Evolutionary conservation across 106 monocot species (phyloP).

Genomic region (Allium fistulosum): DNA sequence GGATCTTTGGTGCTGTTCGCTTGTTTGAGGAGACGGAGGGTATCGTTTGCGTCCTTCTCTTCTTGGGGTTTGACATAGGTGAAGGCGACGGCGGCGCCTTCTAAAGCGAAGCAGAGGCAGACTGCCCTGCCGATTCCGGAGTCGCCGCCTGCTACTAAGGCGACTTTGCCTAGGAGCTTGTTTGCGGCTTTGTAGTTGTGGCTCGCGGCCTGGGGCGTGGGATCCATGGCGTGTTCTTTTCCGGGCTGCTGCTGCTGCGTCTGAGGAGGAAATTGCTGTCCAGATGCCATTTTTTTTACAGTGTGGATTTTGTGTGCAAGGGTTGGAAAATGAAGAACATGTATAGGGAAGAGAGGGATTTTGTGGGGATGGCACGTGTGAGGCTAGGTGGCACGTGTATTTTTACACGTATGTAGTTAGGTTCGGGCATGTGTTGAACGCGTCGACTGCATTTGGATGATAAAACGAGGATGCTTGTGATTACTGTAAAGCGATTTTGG

Average conservation of each 20-base stretch:
- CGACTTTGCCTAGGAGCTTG: constrained; percentile 70
- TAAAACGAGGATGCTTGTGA: too few relatives aligned
- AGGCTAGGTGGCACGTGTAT: too few relatives aligned
- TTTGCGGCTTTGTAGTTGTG: constrained; percentile 51
- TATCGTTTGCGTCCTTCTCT: constrained; percentile 6
- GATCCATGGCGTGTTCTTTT: constrained; percentile 60
- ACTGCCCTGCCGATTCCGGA: constrained; percentile 76
- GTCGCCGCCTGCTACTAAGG: constrained; percentile 68
- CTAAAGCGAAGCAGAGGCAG: constrained; percentile 47
- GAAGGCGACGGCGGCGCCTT: constrained; percentile 26
- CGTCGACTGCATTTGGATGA: too few relatives aligned
- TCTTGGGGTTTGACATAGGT: constrained; percentile 4
- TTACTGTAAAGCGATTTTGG: too few relatives aligned
- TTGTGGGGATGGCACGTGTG: too few relatives aligned
- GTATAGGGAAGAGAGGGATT: too few relatives aligned
- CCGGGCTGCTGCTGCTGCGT: constrained; percentile 35
- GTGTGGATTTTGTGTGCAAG: too few relatives aligned
- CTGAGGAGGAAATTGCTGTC: constrained; percentile 51
- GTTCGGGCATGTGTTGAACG: too few relatives aligned
- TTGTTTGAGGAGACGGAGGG: not conserved
- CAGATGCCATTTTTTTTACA: not conserved
- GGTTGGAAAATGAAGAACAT: too few relatives aligned
- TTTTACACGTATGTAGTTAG: too few relatives aligned
- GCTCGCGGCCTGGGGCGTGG: constrained; percentile 28
- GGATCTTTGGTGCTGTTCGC: constrained; percentile 20